These are phyloP conservation scores for Pyropia haitanensis DNA, from an alignment of 23 red algal species.

Conservation along the genomic window DNA sequence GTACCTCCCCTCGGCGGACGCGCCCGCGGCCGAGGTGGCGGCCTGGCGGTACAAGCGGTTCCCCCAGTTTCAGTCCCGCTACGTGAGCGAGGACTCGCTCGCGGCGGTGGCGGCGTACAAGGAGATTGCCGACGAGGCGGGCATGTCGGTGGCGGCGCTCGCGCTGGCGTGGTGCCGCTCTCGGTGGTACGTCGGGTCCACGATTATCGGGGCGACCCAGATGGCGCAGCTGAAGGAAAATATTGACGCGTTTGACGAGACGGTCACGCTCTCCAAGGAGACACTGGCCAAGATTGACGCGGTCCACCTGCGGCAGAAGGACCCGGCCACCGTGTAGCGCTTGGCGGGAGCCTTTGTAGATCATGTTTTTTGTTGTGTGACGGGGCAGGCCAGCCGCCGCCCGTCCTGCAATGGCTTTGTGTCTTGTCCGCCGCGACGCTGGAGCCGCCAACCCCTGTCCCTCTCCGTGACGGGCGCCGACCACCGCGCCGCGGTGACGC, in stretches of 20 bases:
- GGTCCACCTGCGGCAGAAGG: constrained; percentile 18
- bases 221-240: constrained; percentile 79
- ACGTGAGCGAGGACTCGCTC: not conserved
- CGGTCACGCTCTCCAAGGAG: constrained; percentile 3
- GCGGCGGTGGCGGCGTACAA: constrained; percentile 36
- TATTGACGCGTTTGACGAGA: constrained; percentile 32
- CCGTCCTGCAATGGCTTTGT: too few species aligned
- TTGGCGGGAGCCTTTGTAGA: too few species aligned
- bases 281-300: constrained; percentile 27
- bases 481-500: too few species aligned
- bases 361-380: too few species aligned
- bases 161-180: constrained; percentile 64
- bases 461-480: too few species aligned
- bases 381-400: too few species aligned
- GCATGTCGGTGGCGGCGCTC: constrained; percentile 65
- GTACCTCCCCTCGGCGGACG: constrained; percentile 20
- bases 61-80: constrained; percentile 35
- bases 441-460: too few species aligned
- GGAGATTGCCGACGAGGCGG: constrained; percentile 31
- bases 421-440: too few species aligned
- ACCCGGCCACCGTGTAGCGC: not conserved
- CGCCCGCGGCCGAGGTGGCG: not conserved
- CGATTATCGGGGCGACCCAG: constrained; percentile 71
- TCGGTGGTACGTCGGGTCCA: constrained; percentile 64
- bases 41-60: constrained; percentile 37